Evolutionary conservation across 257 asterid species (phyloP).

Genomic region (Salvia splendens): DNA sequence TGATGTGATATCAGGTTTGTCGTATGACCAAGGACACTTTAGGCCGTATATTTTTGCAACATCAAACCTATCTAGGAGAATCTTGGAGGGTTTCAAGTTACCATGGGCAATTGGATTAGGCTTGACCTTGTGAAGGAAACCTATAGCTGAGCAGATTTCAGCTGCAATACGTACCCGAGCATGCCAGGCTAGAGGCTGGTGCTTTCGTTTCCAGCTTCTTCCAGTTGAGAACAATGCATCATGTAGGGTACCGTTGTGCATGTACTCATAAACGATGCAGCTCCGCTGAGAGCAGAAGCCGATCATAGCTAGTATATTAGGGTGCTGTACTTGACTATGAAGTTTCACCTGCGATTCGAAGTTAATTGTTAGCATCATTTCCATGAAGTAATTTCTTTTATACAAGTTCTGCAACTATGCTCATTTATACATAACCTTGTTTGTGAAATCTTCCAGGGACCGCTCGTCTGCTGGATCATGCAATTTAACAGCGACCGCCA

Average conservation of each 20-base stretch:
- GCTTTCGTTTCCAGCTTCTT: slow-evolving; percentile 37
- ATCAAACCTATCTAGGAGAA: slow-evolving; percentile 58
- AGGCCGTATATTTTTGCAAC: slow-evolving; percentile 48
- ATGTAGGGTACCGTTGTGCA: slow-evolving; percentile 59
- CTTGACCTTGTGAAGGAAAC: slow-evolving; percentile 63
- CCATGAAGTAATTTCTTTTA: neutral
- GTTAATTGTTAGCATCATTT: neutral
- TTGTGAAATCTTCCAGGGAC: slow-evolving; percentile 40
- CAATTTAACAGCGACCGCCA: slow-evolving; percentile 53
- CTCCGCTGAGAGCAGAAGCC: slow-evolving; percentile 67
- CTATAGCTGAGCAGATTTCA: slow-evolving; percentile 55
- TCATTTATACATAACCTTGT: slow-evolving; percentile 42
- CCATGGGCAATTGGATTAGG: slow-evolving; percentile 61
- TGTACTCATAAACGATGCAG: slow-evolving; percentile 60
- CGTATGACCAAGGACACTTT: slow-evolving; percentile 22
- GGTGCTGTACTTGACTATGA: slow-evolving; percentile 54
- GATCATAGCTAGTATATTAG: slow-evolving; percentile 51
- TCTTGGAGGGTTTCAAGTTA: slow-evolving; percentile 55
- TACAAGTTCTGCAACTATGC: neutral
- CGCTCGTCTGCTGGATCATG: slow-evolving; percentile 29
- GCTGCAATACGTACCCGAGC: slow-evolving; percentile 53
- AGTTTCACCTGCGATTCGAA: slow-evolving; percentile 50
- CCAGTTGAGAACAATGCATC: slow-evolving; percentile 48
- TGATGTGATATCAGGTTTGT: slow-evolving; percentile 32
- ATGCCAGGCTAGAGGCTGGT: slow-evolving; percentile 53